Conservation (phyloP, 208 protist genomes). For the Strigomonas culicis region DNA sequence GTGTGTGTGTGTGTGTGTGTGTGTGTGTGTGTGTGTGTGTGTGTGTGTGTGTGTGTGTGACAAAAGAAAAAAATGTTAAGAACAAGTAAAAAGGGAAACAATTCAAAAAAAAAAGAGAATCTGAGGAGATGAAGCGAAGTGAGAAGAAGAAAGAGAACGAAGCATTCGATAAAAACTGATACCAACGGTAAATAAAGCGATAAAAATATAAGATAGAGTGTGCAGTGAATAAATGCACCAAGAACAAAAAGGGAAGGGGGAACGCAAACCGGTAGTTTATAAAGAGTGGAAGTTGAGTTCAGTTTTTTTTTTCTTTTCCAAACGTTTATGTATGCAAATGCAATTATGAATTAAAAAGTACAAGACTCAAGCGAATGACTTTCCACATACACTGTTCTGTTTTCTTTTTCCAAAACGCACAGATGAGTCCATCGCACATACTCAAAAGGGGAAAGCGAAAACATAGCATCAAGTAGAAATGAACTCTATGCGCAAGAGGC, state of each 20-base stretch:
- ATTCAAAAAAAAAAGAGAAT: slow-evolving; percentile 12
- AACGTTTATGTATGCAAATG: too few species aligned
- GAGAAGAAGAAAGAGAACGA: neutral
- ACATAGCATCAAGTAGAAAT: too few species aligned
- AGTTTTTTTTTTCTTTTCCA: too few species aligned
- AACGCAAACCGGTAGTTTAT: neutral
- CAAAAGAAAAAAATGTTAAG: neutral
- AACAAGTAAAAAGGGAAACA: slow-evolving; percentile 9
- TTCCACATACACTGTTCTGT: too few species aligned
- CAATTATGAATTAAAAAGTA: too few species aligned
- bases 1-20: too few species aligned
- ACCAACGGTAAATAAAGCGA: slow-evolving; percentile 6
- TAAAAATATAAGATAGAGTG: slow-evolving; percentile 11
- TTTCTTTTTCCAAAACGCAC: too few species aligned
- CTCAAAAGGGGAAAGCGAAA: too few species aligned
- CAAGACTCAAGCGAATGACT: too few species aligned
- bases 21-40: too few species aligned
- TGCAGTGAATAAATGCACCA: neutral
- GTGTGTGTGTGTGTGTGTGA: neutral
- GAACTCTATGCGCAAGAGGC: too few species aligned
- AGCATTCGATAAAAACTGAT: neutral
- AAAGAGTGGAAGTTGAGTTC: neutral
- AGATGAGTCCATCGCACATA: too few species aligned
- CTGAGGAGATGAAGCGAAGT: neutral
- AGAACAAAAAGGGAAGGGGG: neutral